Base-by-base conservation (phyloP, 352 stramenopile species). In the Globisporangium okanoganense region DNA sequence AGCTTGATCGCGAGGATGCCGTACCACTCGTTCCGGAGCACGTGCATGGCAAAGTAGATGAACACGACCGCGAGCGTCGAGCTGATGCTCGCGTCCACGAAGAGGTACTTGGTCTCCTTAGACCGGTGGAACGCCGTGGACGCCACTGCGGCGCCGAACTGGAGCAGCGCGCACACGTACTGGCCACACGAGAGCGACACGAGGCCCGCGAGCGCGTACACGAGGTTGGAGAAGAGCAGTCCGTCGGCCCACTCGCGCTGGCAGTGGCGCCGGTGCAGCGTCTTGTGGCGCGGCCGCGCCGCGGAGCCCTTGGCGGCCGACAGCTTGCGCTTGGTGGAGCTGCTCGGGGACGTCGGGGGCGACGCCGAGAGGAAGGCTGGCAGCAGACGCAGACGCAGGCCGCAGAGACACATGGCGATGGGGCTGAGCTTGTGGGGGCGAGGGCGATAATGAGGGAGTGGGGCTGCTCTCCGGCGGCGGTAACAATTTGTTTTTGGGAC, bases 61-160 rank as follows among this genome's bases (percentile, higher is more conserved):
- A 87, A 90, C 62, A 93, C 67, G 59, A 89, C 38, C 27, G 71
- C 80, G 13, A 93, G 73, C 44, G 77, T 87, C 54, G 78, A 82
- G 62, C 79, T 90, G 61, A 93, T 89, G 50, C 84, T 65, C n/a
- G 82, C 84, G 64, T 93, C 84, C 29, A 93, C 66, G 35, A 87
- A 64, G 45, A 93, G 64, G 66, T 87, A 93, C 70, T 85, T 86
- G 69, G 84, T 93, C 69, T 93, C 84, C 68, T 90, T 89, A 40
- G 78, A 89, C 38, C 84, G 79, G 60, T 93, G 84, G 68, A 93
- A 93, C 68, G 89, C 76, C 48, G 74, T 89, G 43, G 79, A 90
- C 20, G 84, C 81, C 40, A 90, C 71, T 38, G 84, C 72, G 9
- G 84, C 82, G 27, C 76, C 78, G 63, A 88, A 70, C 66, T 93